Conservation (phyloP, 2,329 filamentous ascomycete species). For the Trichoderma koningiopsis region DNA sequence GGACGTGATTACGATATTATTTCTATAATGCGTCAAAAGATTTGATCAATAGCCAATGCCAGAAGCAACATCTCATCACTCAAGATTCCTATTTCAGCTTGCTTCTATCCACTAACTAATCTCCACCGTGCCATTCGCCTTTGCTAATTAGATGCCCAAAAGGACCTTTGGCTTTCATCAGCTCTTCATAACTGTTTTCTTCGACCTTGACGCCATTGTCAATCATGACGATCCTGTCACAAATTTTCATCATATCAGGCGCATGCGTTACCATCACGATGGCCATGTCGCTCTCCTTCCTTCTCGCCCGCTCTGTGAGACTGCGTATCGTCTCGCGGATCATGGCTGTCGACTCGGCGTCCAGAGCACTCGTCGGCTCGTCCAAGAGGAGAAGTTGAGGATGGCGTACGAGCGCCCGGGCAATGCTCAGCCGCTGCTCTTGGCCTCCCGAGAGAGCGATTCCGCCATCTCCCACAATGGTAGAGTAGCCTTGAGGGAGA, state of each 20-base stretch:
- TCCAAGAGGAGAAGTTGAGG: conserved; percentile 79
- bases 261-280: conserved; percentile 83
- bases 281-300: conserved; percentile 52
- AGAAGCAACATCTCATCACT: neutral
- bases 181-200: conserved; percentile 64
- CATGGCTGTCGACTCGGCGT: conserved; percentile 65
- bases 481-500: conserved; percentile 63
- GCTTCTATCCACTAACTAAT: neutral
- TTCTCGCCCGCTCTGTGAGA: conserved; percentile 46
- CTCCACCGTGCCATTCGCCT: conserved; percentile 29
- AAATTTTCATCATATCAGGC: conserved; percentile 82
- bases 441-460: conserved; percentile 77
- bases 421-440: conserved; percentile 78
- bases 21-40: neutral
- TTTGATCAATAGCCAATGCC: neutral
- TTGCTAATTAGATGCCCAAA: conserved; percentile 53
- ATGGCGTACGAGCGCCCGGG: conserved; percentile 71
- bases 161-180: conserved; percentile 51
- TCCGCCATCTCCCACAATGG: conserved; percentile 75
- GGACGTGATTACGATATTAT: neutral
- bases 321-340: conserved; percentile 64
- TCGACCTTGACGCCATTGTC: conserved; percentile 69
- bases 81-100: neutral
- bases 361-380: conserved; percentile 82
- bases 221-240: conserved; percentile 72